Evolutionary conservation across 768 basidiomycete genomes (phyloP).

Genomic region (Cyclocybe cylindracea): DNA sequence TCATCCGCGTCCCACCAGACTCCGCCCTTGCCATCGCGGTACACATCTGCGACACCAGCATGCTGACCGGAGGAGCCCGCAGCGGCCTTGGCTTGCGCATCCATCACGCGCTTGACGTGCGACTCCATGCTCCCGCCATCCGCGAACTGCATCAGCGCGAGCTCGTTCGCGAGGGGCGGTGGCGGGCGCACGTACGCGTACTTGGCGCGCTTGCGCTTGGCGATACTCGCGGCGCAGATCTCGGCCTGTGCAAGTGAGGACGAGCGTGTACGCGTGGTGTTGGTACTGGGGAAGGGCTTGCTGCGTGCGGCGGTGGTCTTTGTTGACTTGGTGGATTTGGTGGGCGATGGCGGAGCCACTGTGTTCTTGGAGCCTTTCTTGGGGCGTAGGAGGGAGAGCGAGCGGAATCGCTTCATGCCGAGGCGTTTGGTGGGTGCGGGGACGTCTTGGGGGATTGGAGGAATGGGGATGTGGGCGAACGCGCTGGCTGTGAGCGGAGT

Average conservation of each 20-base stretch:
- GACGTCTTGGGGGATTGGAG: constrained; percentile 19
- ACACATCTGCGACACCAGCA: constrained; percentile 48
- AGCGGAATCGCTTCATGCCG: constrained; percentile 30
- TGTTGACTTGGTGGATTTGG: constrained; percentile 20
- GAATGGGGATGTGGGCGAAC: constrained; percentile 20
- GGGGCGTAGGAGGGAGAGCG: constrained; percentile 49
- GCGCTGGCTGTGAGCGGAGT: constrained; percentile 14
- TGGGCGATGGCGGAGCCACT: constrained; percentile 21
- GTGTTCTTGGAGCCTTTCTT: constrained; percentile 34
- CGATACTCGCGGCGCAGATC: constrained; percentile 25
- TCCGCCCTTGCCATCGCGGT: constrained; percentile 60
- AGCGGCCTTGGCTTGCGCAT: constrained; percentile 51
- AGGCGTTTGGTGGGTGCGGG: constrained; percentile 13
- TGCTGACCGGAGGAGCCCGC: constrained; percentile 21
- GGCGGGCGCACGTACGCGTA: constrained; percentile 43
- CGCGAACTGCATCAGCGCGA: constrained; percentile 68
- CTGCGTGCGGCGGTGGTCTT: constrained; percentile 7
- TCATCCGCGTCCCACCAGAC: constrained; percentile 77
- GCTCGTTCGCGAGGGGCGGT: constrained; percentile 62
- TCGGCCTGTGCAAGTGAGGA: constrained; percentile 7
- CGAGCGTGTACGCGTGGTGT: no score
- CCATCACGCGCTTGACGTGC: constrained; percentile 55
- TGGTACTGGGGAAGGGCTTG: constrained; percentile 16
- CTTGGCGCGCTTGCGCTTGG: constrained; percentile 54
- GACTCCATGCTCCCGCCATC: constrained; percentile 63